Evolutionary conservation across 1,284 basidiomycete species (phyloP).

Genomic region (Ustilago sp.): DNA sequence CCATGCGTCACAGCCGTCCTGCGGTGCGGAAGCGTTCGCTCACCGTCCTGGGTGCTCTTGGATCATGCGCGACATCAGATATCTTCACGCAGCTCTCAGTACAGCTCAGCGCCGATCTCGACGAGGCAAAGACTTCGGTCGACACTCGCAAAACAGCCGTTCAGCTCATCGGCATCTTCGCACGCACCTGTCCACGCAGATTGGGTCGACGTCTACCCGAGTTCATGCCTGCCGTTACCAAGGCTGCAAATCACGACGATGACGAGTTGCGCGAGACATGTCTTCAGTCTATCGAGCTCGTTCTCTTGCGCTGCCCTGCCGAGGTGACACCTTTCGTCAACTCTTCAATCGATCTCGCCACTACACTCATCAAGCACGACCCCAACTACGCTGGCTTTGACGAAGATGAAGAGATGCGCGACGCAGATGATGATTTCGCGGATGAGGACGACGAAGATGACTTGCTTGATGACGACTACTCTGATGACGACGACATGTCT

Average conservation of each 20-base stretch:
- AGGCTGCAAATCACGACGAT: constrained; percentile 81
- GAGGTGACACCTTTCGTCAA: constrained; percentile 82
- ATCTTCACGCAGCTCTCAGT: constrained; percentile 59
- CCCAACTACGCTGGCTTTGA: constrained; percentile 92
- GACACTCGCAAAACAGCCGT: constrained; percentile 79
- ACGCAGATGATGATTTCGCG: constrained; percentile 49
- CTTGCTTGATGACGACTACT: constrained; percentile 75
- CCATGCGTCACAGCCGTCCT: constrained; percentile 52
- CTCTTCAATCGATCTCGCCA: constrained; percentile 78
- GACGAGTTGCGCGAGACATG: constrained; percentile 72
- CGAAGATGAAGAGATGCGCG: constrained; percentile 77
- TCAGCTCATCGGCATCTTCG: constrained; percentile 79
- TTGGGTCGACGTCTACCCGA: constrained; percentile 54
- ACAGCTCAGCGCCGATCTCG: constrained; percentile 46
- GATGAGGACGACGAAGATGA: constrained; percentile 73
- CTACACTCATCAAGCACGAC: constrained; percentile 88
- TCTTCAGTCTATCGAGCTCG: constrained; percentile 78
- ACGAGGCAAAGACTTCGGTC: constrained; percentile 68
- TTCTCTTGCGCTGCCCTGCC: constrained; percentile 81
- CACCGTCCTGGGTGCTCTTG: constrained; percentile 78
- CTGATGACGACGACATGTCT: constrained; percentile 98
- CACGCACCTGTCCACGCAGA: constrained; percentile 59
- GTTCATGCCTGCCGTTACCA: constrained; percentile 76
- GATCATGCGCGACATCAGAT: constrained; percentile 60
- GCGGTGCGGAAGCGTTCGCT: constrained; percentile 60